These are phyloP conservation scores for Trypanosoma melophagium DNA, from an alignment of 208 protist species.

Conservation along the genomic window DNA sequence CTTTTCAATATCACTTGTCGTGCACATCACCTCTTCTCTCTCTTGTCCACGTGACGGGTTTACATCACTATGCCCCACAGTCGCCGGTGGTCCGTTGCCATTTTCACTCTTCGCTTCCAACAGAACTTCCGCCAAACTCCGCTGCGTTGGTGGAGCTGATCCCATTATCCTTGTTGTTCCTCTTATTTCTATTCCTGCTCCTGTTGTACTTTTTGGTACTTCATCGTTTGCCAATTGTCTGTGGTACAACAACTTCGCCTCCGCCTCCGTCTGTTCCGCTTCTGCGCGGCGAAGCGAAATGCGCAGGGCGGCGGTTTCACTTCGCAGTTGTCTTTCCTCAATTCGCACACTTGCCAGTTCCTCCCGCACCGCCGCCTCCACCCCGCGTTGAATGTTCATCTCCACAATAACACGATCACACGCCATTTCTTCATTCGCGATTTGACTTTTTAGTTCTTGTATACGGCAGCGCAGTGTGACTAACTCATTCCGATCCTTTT, in stretches of 20 bases:
- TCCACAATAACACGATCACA: neutral
- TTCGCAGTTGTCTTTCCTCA: neutral
- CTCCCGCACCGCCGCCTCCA: neutral
- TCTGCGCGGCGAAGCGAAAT: neutral
- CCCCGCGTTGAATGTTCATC: neutral
- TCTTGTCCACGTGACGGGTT: neutral
- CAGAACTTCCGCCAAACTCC: neutral
- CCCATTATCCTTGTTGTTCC: neutral
- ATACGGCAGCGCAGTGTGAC: neutral
- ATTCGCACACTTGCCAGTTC: neutral
- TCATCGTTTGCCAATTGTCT: neutral
- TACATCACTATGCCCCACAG: too few species aligned
- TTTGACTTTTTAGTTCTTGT: neutral
- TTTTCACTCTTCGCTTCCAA: neutral
- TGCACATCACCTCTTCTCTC: neutral
- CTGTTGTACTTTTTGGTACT: too few species aligned
- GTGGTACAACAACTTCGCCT: neutral
- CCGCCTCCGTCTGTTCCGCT: neutral
- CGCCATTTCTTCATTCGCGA: neutral
- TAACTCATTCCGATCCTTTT: neutral
- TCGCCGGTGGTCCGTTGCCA: neutral
- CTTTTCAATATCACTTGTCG: neutral
- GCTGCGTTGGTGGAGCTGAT: neutral
- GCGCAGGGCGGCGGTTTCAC: neutral
- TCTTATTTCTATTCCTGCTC: neutral